These are phyloP conservation scores for Thielaviopsis euricoi DNA, from an alignment of 2,329 filamentous ascomycete genomes.

Conservation along the genomic window DNA sequence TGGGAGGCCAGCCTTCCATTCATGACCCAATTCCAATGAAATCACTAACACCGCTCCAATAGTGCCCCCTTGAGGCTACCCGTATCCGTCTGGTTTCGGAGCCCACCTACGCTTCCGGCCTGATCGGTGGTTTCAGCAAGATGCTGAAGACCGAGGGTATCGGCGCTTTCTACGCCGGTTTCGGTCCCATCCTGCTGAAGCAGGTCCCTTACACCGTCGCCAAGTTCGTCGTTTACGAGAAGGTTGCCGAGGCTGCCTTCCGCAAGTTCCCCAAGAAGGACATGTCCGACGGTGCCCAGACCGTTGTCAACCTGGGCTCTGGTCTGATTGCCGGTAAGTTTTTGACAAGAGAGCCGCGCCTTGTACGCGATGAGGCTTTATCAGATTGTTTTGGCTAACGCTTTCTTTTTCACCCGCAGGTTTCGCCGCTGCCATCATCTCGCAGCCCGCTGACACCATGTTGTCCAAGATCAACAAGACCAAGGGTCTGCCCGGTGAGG, in stretches of 20 bases:
- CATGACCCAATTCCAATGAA: not conserved
- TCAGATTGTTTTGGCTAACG: not conserved
- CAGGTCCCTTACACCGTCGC: constrained; percentile 87
- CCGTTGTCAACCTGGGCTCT: constrained; percentile 57
- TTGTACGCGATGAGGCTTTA: not conserved
- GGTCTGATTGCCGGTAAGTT: constrained; percentile 33
- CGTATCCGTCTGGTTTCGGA: constrained; percentile 86
- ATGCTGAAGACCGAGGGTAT: constrained; percentile 70
- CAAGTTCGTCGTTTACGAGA: constrained; percentile 91
- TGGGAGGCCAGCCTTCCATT: not conserved
- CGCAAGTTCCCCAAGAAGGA: constrained; percentile 51
- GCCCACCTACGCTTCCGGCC: constrained; percentile 68
- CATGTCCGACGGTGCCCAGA: constrained; percentile 53
- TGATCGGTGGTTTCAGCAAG: constrained; percentile 66
- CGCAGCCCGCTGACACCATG: constrained; percentile 87
- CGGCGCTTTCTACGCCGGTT: constrained; percentile 79
- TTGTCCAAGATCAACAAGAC: constrained; percentile 95
- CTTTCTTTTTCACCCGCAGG: not conserved
- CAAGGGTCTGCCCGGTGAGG: constrained; percentile 71
- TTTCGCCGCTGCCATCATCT: constrained; percentile 73
- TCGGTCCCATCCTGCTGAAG: constrained; percentile 75
- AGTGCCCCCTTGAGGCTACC: constrained; percentile 77
- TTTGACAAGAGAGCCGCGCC: not conserved
- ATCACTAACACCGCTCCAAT: not conserved
- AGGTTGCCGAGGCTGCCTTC: constrained; percentile 64